phyloP scores from a whole-genome alignment of 2,329 filamentous ascomycete species.

The Volutella citrinella region DNA sequence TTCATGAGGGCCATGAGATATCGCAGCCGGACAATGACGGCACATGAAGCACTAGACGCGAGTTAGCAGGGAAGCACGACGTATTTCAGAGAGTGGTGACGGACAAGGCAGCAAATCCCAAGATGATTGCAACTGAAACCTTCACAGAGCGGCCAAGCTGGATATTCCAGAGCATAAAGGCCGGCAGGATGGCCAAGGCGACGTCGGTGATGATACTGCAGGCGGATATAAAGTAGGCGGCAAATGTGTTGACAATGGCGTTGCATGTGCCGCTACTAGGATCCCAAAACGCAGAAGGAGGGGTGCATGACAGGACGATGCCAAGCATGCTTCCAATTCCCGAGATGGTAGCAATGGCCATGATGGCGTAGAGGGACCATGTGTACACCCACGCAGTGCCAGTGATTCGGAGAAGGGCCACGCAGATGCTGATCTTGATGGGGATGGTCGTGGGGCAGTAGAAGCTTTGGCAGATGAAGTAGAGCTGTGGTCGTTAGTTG shows the following conservation, averaged over 20 bases:
- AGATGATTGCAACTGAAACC: conserved; percentile 5
- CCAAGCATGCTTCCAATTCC: conserved; percentile 7
- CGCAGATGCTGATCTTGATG: conserved; percentile 9
- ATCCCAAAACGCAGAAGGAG: conserved; percentile 6
- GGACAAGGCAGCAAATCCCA: conserved; percentile 2
- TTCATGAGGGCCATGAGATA: conserved; percentile 7
- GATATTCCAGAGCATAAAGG: conserved; percentile 1
- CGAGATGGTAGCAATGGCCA: neutral
- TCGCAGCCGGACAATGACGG: conserved; percentile 4
- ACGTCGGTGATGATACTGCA: conserved; percentile 5
- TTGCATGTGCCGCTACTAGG: conserved; percentile 2
- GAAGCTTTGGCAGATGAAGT: conserved; percentile 7
- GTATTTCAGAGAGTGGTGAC: neutral
- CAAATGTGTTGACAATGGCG: conserved; percentile 3
- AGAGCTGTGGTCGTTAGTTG: conserved; percentile 1
- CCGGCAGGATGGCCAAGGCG: conserved; percentile 2
- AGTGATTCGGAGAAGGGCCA: conserved; percentile 6
- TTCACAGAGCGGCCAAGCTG: conserved; percentile 4
- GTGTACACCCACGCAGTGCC: conserved; percentile 1
- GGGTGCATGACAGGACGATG: conserved; percentile 6
- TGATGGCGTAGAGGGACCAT: conserved; percentile 5
- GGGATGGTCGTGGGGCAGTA: conserved; percentile 7
- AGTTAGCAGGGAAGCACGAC: neutral
- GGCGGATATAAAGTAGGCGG: conserved; percentile 8
- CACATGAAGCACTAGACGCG: conserved; percentile 1